Conservation (phyloP, 768 basidiomycete species). For the Kondoa malvinella region DNA sequence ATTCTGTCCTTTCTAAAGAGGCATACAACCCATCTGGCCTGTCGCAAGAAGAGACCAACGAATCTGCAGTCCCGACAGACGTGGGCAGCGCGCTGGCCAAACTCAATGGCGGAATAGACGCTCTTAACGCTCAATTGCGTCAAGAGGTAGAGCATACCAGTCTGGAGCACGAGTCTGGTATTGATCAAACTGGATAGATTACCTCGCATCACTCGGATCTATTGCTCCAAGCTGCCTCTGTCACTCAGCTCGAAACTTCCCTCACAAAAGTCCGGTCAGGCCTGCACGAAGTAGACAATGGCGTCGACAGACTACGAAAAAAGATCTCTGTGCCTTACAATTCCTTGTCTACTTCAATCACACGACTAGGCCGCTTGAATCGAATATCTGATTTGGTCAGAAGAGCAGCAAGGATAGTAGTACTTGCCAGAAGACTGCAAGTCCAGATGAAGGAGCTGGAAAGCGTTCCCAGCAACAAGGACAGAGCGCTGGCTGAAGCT, state of each 20-base stretch:
- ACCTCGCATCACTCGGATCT: constrained; percentile 65
- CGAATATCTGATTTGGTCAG: constrained; percentile 70
- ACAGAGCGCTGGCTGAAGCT: constrained; percentile 75
- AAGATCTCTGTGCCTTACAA: constrained; percentile 77
- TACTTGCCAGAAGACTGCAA: constrained; percentile 65
- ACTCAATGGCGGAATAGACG: constrained; percentile 71
- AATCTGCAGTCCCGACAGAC: constrained; percentile 46
- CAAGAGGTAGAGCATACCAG: constrained; percentile 37
- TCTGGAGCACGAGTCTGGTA: not conserved
- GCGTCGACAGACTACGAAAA: constrained; percentile 54
- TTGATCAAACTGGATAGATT: constrained; percentile 39
- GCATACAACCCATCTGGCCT: constrained; percentile 43
- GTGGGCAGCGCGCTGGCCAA: constrained; percentile 75
- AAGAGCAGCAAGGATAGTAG: constrained; percentile 64
- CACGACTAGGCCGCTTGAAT: constrained; percentile 58
- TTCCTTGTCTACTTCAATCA: constrained; percentile 52
- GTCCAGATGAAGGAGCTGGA: constrained; percentile 62
- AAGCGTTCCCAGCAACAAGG: constrained; percentile 28
- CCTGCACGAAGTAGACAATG: constrained; percentile 53
- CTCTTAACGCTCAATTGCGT: constrained; percentile 77
- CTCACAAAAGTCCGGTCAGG: constrained; percentile 51
- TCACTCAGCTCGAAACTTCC: constrained; percentile 53
- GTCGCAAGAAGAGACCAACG: constrained; percentile 26
- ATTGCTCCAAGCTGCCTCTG: constrained; percentile 60
- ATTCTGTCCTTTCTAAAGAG: constrained; percentile 70